Evolutionary conservation across 495 filamentous ascomycete species (phyloP).

Genomic region (Aspergillus carlsbadensis): DNA sequence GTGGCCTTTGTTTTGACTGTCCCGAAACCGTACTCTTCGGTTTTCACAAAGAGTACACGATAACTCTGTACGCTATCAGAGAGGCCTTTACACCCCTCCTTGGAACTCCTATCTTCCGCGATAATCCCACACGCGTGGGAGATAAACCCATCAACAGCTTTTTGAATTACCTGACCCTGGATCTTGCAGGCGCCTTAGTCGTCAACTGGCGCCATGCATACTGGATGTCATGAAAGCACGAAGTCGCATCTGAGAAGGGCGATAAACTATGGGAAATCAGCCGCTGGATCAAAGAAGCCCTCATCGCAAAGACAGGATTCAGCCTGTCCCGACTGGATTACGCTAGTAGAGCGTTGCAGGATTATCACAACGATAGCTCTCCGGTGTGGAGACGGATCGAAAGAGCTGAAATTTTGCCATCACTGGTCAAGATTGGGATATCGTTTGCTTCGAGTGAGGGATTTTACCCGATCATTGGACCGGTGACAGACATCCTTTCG

Average conservation of each 20-base stretch:
- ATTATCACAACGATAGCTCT: not conserved
- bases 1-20: too few species aligned
- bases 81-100: too few species aligned
- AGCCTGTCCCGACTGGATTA: not conserved
- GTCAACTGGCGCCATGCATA: slow-evolving; percentile 18
- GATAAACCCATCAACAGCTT: too few species aligned
- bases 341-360: not conserved
- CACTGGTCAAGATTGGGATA: not conserved
- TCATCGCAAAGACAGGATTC: not conserved
- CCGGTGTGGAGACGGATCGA: not conserved
- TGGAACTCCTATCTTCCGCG: too few species aligned
- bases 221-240: slow-evolving; percentile 4
- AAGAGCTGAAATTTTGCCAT: not conserved
- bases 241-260: not conserved
- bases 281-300: not conserved
- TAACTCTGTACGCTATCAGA: too few species aligned
- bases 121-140: too few species aligned
- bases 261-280: not conserved
- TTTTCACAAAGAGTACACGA: too few species aligned
- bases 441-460: not conserved
- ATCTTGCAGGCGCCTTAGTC: too few species aligned
- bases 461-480: not conserved
- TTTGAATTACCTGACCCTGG: too few species aligned
- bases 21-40: too few species aligned
- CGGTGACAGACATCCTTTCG: not conserved